Base-by-base conservation (phyloP, 306 rosid species). In the Gleditsia sinensis region DNA sequence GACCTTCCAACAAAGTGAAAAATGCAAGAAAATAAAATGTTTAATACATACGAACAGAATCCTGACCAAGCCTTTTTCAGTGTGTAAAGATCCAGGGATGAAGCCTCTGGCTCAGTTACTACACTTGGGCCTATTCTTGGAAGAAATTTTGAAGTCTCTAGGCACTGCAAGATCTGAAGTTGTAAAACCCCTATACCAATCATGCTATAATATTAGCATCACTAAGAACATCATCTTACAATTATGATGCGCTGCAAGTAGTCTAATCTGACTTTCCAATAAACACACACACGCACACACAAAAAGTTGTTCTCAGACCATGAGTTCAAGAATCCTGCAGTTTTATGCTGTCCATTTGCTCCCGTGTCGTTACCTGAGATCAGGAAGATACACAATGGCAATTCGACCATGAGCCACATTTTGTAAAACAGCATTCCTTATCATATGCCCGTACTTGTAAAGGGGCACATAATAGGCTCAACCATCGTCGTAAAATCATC, bases 241-340 rank as follows among this genome's bases (percentile, higher is more conserved):
- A 14, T 6, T 19, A 12, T 39, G 59, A 54, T 12, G 42, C 36
- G 56, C 20, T 33, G 61, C 34, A 39, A 50, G 21, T 5, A 54
- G 14, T 58, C 67, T 11, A 40, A 9, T 25, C 69, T 33, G 27
- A 54, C 46, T 5, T 61, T 61, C 42, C 68, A 3, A 27, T 33
- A 36, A 78, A 42, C 14, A 40, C 25, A 37, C 24, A 33, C 43
- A 51, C 16, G 9, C 16, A 16, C 25, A 57, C 6, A 73, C 14
- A 40, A 30, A n/a, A 42, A 33, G 69, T 42, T 30, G n/a, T 56
- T 71, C 33, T 71, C 50, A 76, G 79, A 43, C 28, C 43, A 59
- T 13, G 17, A 23, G 49, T 39, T 83, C 74, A 75, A 51, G 77
- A 71, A 43, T 21, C 69, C 72, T 70, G 62, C 75, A 83, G 78